A percentile compares a stretch with the other conserved stretches of the same genome.
Evolutionary conservation across 495 filamentous ascomycete genomes (phyloP).

Genomic region (Aspergillus coremiiformis): DNA sequence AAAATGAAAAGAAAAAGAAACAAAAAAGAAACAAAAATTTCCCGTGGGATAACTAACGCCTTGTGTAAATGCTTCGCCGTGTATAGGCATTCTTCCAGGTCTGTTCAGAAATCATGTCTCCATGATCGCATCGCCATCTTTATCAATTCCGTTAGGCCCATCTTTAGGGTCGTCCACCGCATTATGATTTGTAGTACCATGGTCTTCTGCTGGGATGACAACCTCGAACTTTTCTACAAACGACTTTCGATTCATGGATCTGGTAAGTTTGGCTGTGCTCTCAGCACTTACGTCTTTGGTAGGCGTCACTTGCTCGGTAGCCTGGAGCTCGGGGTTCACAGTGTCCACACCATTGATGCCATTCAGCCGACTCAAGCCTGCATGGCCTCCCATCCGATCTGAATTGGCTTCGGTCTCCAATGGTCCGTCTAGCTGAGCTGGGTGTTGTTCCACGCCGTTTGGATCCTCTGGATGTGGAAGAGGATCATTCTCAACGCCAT

Average conservation of each 20-base stretch:
- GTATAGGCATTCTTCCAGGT: neutral
- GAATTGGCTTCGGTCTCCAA: neutral
- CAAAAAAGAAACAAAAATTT: slow-evolving; percentile 5
- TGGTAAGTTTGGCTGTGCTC: slow-evolving; percentile 13
- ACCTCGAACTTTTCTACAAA: slow-evolving; percentile 36
- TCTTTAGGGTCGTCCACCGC: slow-evolving; percentile 5
- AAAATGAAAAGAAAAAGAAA: slow-evolving; percentile 8
- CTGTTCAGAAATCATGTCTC: slow-evolving; percentile 22
- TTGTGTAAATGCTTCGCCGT: slow-evolving; percentile 20
- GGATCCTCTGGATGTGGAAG: slow-evolving; percentile 5
- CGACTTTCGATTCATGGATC: slow-evolving; percentile 31
- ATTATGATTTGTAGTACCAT: slow-evolving; percentile 4
- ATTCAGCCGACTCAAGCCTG: slow-evolving; percentile 1
- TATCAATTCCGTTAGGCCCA: slow-evolving; percentile 24
- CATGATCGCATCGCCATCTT: slow-evolving; percentile 35
- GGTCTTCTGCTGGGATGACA: slow-evolving; percentile 25
- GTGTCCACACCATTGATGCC: slow-evolving; percentile 7
- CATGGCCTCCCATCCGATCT: neutral
- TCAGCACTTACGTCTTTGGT: slow-evolving; percentile 16
- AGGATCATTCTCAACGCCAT: slow-evolving; percentile 23
- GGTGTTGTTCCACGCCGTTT: slow-evolving; percentile 1
- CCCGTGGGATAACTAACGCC: slow-evolving; percentile 16
- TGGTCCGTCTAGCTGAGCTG: neutral
- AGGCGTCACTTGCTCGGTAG: slow-evolving; percentile 7
- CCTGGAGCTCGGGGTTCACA: slow-evolving; percentile 12